Conservation (phyloP, 2,329 filamentous ascomycete species). For the Gyromitra esculenta region DNA sequence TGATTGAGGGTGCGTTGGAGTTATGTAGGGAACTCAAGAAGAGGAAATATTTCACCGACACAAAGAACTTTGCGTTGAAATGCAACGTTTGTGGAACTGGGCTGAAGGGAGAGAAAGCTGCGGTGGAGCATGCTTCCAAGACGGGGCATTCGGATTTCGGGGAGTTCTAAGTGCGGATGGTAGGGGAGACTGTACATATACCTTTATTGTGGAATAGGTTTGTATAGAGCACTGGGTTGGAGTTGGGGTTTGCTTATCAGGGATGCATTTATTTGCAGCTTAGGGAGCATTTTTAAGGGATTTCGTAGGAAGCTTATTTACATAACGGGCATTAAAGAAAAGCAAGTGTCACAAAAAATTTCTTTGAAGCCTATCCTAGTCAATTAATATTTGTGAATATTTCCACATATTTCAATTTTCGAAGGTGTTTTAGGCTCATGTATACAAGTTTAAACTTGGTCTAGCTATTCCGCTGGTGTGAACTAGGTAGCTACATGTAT, state of each 20-base stretch:
- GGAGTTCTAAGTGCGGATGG: conserved; percentile 43
- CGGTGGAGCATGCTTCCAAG: conserved; percentile 70
- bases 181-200: conserved; percentile 22
- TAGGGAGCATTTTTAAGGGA: neutral
- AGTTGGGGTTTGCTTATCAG: conserved; percentile 18
- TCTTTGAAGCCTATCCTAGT: neutral
- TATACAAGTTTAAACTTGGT: neutral
- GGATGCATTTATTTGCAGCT: conserved; percentile 13
- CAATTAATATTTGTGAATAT: neutral
- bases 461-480: neutral
- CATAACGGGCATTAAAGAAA: neutral
- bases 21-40: conserved; percentile 74
- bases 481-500: neutral
- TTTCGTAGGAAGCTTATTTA: neutral
- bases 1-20: conserved; percentile 74
- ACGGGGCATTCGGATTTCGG: conserved; percentile 70
- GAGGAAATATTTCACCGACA: conserved; percentile 88
- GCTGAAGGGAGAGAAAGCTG: conserved; percentile 72
- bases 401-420: neutral
- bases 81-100: conserved; percentile 79
- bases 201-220: conserved; percentile 19
- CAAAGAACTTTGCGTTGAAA: conserved; percentile 77
- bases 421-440: neutral
- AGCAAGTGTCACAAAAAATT: neutral
- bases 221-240: conserved; percentile 30